Conservation (phyloP, 805 yeast species). For the Grigorovia humatica region DNA sequence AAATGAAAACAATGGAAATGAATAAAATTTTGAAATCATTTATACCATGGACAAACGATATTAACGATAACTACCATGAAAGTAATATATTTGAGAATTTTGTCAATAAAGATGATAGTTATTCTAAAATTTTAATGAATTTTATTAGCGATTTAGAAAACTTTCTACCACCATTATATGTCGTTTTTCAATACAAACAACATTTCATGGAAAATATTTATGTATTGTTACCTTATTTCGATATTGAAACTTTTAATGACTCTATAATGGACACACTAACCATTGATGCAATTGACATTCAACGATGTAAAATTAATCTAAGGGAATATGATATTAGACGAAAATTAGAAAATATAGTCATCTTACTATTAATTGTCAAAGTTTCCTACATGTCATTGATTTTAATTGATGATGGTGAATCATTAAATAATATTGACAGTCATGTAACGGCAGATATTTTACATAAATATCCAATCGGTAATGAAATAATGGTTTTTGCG, state of each 20-base stretch:
- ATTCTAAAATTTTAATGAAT: slow-evolving; percentile 17
- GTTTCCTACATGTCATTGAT: slow-evolving; percentile 19
- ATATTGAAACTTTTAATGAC: slow-evolving; percentile 21
- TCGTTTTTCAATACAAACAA: slow-evolving; percentile 16
- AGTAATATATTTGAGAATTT: slow-evolving; percentile 9
- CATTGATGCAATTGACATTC: slow-evolving; percentile 4
- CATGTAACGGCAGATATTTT: slow-evolving; percentile 6
- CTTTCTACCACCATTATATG: slow-evolving; percentile 18
- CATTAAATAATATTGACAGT: slow-evolving; percentile 1
- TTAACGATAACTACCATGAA: slow-evolving; percentile 16
- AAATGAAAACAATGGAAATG: not conserved
- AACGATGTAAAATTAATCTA: slow-evolving; percentile 14
- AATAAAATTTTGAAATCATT: not conserved
- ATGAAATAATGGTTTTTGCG: slow-evolving; percentile 15
- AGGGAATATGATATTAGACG: slow-evolving; percentile 19
- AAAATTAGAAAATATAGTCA: slow-evolving; percentile 20
- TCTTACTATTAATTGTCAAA: slow-evolving; percentile 19
- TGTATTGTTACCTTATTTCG: slow-evolving; percentile 21
- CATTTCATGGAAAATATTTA: slow-evolving; percentile 23
- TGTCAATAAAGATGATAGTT: slow-evolving; percentile 6
- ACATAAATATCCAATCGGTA: slow-evolving; percentile 16
- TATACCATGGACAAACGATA: slow-evolving; percentile 5
- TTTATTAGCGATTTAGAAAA: slow-evolving; percentile 15
- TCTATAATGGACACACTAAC: slow-evolving; percentile 13
- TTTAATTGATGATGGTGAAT: slow-evolving; percentile 3